Evolutionary conservation across 1,284 basidiomycete species (phyloP).

Genomic region (Cryptococcus jaspeensis): DNA sequence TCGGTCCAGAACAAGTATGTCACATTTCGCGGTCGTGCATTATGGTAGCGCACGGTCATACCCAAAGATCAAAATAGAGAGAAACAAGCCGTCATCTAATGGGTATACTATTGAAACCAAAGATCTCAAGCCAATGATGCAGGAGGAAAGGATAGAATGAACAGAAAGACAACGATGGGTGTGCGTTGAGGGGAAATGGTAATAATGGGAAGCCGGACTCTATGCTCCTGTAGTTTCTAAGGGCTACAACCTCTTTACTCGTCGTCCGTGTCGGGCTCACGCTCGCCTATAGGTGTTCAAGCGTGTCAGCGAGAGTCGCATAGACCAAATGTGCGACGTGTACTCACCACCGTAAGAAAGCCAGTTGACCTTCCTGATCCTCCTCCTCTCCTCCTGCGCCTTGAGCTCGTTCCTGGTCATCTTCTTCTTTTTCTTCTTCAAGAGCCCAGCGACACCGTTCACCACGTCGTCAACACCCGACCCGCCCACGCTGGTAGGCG

Average conservation of each 20-base stretch:
- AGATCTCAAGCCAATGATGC: not conserved
- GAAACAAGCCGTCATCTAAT: not conserved
- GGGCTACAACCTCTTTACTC: constrained; percentile 5
- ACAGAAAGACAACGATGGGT: not conserved
- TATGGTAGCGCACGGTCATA: not conserved
- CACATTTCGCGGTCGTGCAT: not conserved
- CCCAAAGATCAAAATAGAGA: not conserved
- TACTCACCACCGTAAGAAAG: constrained; percentile 68
- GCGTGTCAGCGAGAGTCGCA: not conserved
- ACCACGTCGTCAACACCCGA: constrained; percentile 54
- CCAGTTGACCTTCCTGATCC: constrained; percentile 78
- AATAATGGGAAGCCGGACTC: too few species aligned
- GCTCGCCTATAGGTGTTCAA: constrained; percentile 6
- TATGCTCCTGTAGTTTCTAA: not conserved
- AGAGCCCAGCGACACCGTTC: constrained; percentile 42
- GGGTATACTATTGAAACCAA: not conserved
- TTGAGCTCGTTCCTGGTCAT: constrained; percentile 85
- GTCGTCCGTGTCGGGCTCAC: constrained; percentile 45
- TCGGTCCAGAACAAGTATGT: too few species aligned
- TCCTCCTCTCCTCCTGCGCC: constrained; percentile 76
- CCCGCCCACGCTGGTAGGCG: constrained; percentile 45
- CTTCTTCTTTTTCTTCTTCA: constrained; percentile 81
- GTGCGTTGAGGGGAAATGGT: not conserved
- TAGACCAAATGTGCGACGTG: not conserved
- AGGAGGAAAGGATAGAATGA: not conserved